These are phyloP conservation scores for Cyclospora cayetanensis DNA, from an alignment of 169 alveolate species.

Conservation along the genomic window DNA sequence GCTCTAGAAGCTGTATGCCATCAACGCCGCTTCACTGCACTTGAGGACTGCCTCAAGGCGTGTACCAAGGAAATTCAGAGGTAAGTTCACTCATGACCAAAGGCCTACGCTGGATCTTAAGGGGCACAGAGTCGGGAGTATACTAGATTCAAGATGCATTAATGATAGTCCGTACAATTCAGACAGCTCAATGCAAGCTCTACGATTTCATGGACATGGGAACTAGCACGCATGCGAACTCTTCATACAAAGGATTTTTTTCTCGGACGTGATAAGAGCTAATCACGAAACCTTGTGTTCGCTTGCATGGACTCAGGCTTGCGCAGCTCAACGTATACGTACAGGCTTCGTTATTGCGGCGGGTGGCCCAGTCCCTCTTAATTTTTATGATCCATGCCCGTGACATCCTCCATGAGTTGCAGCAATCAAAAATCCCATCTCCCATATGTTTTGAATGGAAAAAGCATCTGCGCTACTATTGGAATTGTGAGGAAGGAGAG, in stretches of 20 bases:
- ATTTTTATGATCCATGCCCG: constrained; percentile 81
- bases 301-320: constrained; percentile 94
- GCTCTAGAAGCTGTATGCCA: constrained; percentile 13
- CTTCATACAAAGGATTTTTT: constrained; percentile 90
- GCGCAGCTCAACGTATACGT: constrained; percentile 86
- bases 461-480: constrained; percentile 93
- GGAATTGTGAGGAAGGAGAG: constrained; percentile 77
- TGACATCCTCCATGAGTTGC: constrained; percentile 82
- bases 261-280: constrained; percentile 86
- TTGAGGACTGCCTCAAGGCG: not conserved
- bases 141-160: not conserved
- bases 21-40: not conserved
- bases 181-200: not conserved
- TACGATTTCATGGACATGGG: not conserved
- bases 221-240: not conserved
- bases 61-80: constrained; percentile 34
- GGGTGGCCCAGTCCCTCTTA: constrained; percentile 81
- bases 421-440: constrained; percentile 70
- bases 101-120: not conserved
- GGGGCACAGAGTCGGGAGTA: not conserved
- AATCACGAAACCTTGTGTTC: constrained; percentile 91
- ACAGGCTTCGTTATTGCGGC: constrained; percentile 84
- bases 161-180: not conserved
- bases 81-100: not conserved
- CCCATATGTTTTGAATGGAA: constrained; percentile 94